These are phyloP conservation scores for Lactarius sp. DNA, from an alignment of 768 basidiomycete species.

Conservation along the genomic window DNA sequence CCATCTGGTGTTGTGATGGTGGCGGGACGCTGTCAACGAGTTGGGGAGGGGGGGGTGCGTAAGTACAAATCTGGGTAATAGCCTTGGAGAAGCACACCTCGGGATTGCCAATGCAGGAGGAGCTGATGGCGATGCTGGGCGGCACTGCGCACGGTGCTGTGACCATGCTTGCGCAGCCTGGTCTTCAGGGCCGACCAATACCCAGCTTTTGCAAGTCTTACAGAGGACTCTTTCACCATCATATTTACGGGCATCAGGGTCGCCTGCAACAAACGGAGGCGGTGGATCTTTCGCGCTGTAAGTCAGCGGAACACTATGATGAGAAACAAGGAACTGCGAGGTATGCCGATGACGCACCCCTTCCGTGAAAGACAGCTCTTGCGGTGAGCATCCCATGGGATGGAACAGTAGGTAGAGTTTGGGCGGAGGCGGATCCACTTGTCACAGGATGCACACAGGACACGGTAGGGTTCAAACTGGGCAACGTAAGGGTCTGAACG, in stretches of 20 bases:
- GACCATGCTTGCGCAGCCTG: conserved; percentile 67
- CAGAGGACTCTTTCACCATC: conserved; percentile 70
- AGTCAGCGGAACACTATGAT: conserved; percentile 28
- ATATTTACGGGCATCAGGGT: conserved; percentile 69
- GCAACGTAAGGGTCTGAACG: conserved; percentile 71
- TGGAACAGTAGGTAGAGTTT: conserved; percentile 84
- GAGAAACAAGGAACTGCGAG: neutral
- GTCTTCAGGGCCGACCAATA: conserved; percentile 56
- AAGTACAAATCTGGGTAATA: neutral
- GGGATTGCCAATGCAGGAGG: conserved; percentile 14
- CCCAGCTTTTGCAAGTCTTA: conserved; percentile 62
- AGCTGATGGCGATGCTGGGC: conserved; percentile 32
- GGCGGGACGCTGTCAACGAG: conserved; percentile 31
- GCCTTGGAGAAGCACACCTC: neutral
- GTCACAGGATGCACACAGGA: conserved; percentile 73
- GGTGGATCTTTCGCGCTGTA: conserved; percentile 56
- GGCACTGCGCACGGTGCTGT: conserved; percentile 54
- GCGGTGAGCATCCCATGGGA: conserved; percentile 82
- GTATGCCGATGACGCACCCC: conserved; percentile 42
- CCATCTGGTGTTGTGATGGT: conserved; percentile 34
- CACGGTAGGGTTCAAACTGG: conserved; percentile 76
- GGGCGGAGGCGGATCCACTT: conserved; percentile 85
- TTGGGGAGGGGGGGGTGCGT: neutral
- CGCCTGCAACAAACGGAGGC: conserved; percentile 47
- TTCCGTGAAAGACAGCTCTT: conserved; percentile 80